These are phyloP conservation scores for Sugiyamaella novakii DNA, from an alignment of 1,139 yeast genomes.

Conservation along the genomic window DNA sequence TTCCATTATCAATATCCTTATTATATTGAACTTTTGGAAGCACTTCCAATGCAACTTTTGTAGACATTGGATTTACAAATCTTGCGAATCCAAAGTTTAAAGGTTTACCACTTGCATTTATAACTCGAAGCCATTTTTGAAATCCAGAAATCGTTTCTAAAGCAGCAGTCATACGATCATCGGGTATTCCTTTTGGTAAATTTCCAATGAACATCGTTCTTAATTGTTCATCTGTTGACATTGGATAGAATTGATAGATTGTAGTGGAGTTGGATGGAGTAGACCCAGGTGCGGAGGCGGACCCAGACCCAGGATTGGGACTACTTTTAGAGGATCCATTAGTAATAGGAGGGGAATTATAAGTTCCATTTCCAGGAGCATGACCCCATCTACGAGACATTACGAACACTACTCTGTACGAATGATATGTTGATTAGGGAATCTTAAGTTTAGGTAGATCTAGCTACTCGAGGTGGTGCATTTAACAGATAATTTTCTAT, in stretches of 20 bases:
- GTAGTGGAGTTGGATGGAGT: no score
- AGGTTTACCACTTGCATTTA: conserved; percentile 28
- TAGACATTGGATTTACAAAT: conserved; percentile 29
- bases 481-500: no score
- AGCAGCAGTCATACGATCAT: conserved; percentile 32
- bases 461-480: no score
- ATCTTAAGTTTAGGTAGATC: no score
- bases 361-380: conserved; percentile 3
- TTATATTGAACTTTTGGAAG: conserved; percentile 29
- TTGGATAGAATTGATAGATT: conserved; percentile 24
- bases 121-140: conserved; percentile 30
- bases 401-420: no score
- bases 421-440: neutral
- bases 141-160: conserved; percentile 35
- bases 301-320: no score
- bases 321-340: neutral
- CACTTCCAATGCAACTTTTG: conserved; percentile 32
- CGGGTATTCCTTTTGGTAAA: conserved; percentile 39
- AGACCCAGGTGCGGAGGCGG: no score
- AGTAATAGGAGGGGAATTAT: neutral
- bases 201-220: conserved; percentile 39
- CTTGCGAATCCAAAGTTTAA: conserved; percentile 33
- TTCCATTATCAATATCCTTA: neutral
- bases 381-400: conserved; percentile 7
- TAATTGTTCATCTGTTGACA: conserved; percentile 37